Base-by-base conservation (phyloP, 495 filamentous ascomycete genomes). In the Tuber brumale region DNA sequence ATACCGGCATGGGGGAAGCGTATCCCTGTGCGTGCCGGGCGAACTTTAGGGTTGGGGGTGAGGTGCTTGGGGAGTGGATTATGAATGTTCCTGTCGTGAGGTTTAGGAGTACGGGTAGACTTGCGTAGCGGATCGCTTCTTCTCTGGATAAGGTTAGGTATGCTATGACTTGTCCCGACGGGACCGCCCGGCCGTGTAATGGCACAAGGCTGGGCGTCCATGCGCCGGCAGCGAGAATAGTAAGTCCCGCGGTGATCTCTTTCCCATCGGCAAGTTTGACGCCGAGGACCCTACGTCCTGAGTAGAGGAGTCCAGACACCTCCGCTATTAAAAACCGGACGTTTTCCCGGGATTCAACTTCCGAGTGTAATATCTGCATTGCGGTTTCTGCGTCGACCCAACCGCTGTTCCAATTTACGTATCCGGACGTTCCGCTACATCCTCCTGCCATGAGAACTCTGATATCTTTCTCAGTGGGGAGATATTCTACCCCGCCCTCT, bases 21-120 rank as follows among this genome's bases (percentile, higher is more conserved):
- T 97, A 97, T 7, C 95, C 95, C 83, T 91, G 92, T 16, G 87
- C 88, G 84, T 97, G 95, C 0, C 93, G 86, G 21, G 92, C 94
- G 75, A 97, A 84, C 82, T 97, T 97, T 70, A 97, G 86, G 19
- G 92, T 81, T 6, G 95, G 94, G 35, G 94, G 93, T 1, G 57
- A 66, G 27, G 57, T 66, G 57, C 31, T 66, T 35, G 27, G 27
- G 31, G 57, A 66, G 57, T 66, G 57, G 77, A 97, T 92, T 77
- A 94, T 87, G 85, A 95, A 97, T 18, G 76, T 48, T 18, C 81
- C 82, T 1, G 89, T 91, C 3, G 87, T 89, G 74, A 97, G 86
- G 85, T 97, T 95, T 27, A 97, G 82, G 21, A 95, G 83, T 7
- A 93, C 90, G 1, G 93, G 94, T 84, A 91, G 90, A 27, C 88